Conservation (phyloP, 306 rosid genomes). For the Rubus idaeus region DNA sequence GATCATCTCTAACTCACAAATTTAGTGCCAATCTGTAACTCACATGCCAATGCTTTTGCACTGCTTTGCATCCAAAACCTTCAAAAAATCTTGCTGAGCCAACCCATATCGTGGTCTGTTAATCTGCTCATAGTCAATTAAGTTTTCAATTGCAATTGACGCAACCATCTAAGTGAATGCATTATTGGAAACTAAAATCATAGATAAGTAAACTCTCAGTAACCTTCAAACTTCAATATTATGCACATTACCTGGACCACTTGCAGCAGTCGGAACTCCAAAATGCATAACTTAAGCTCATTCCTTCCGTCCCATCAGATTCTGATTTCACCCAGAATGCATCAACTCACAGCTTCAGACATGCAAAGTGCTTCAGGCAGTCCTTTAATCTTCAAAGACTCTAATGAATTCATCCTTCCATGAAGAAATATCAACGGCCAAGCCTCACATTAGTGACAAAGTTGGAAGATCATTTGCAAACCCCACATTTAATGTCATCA, state of each 20-base stretch:
- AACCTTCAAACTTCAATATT: neutral
- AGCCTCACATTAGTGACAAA: neutral
- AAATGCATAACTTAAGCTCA: neutral
- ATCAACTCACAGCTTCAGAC: neutral
- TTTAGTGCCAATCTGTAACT: neutral
- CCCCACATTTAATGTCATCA: slow-evolving; percentile 20
- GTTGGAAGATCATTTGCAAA: slow-evolving; percentile 10
- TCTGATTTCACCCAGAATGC: neutral
- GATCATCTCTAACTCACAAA: neutral
- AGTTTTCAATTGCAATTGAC: neutral
- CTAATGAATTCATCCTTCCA: too few species aligned
- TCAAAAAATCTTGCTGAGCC: neutral
- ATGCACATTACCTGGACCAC: slow-evolving; percentile 16
- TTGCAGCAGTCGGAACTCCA: slow-evolving; percentile 5
- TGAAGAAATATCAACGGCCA: neutral
- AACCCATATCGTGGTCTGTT: neutral
- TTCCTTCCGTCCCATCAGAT: neutral
- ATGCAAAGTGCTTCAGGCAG: neutral
- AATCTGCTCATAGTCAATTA: slow-evolving; percentile 2
- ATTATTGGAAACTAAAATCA: neutral
- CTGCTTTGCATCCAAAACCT: neutral
- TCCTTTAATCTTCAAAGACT: too few species aligned
- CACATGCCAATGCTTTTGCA: neutral
- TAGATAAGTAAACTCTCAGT: neutral
- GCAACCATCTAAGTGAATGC: neutral